Evolutionary conservation across 345 rosid species (phyloP), one percentile per base, ranked within the genome.

Genomic region (Murraya koenigii): DNA sequence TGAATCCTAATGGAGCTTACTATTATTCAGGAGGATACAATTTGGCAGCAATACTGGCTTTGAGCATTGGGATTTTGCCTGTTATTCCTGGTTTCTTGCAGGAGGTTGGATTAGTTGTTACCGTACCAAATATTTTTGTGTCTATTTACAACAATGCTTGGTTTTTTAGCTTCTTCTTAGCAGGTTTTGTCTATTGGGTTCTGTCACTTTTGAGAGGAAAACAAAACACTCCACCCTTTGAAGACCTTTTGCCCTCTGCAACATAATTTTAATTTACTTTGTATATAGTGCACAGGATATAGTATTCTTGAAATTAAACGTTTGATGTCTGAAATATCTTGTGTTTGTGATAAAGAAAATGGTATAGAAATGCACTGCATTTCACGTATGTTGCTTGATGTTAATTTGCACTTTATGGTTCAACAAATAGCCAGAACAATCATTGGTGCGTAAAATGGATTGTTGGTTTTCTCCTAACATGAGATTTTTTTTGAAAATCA

Each of bases 71-170:
- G 78, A 88, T 95, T 7, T 80, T 92, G 80, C 99, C 97, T 0
- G 98, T 92, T 30, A 82, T 93, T 54, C 99, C 99, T 1, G 97
- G 98, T 13, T 90, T 95, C 68, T 80, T 93, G 75, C 89, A 90
- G 66, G 92, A 95, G 71, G 86, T 91, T 20, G 94, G 96, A 75
- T 72, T 87, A 60, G 1, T 90, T 76, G n/a, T 82, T 19, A 58
- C 66, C 33, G 78, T 89, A 71, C 78, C 90, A 3, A 79, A 82
- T 69, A 69, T 79, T 5, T 89, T 89, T 8, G 80, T 84, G 7
- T 84, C 78, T 71, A 86, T 95, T 35, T 95, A 95, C 83, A 89
- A 92, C 80, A 92, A 93, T 67, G 98, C 96, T 76, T 93, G 97
- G 98, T 91, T 95, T 75, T 87, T 95, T 62, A 87, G 96, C 85